Evolutionary conservation across 2,329 filamentous ascomycete species (phyloP).

Genomic region (Pseudogymnoascus sp.): DNA sequence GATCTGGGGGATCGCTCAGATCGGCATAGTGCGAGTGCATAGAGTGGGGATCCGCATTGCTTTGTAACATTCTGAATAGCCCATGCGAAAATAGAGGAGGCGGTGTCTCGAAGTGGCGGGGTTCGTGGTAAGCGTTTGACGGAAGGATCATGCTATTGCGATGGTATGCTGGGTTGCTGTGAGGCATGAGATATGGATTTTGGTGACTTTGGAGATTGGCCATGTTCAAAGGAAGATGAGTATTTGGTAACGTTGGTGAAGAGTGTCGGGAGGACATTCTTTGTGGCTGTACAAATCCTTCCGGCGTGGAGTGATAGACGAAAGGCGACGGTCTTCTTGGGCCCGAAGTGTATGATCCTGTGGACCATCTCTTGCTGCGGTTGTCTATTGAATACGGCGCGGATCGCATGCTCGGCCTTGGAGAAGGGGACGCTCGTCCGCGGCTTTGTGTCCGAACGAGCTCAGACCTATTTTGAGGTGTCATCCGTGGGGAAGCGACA

Average conservation of each 20-base stretch:
- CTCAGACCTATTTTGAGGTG: conserved; percentile 53
- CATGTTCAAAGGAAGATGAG: conserved; percentile 40
- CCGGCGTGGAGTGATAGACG: conserved; percentile 54
- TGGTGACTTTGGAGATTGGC: conserved; percentile 51
- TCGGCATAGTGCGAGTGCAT: conserved; percentile 66
- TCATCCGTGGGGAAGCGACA: conserved; percentile 62
- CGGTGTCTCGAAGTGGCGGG: conserved; percentile 50
- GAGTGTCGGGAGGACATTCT: conserved; percentile 49
- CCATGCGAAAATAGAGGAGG: conserved; percentile 61
- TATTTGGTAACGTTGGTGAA: conserved; percentile 36
- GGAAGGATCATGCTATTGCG: conserved; percentile 55
- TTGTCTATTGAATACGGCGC: conserved; percentile 65
- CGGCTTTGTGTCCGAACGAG: conserved; percentile 59
- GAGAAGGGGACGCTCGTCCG: conserved; percentile 64
- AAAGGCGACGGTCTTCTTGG: conserved; percentile 53
- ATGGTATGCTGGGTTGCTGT: conserved; percentile 42
- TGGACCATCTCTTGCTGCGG: conserved; percentile 70
- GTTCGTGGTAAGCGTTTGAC: conserved; percentile 41
- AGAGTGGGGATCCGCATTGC: conserved; percentile 62
- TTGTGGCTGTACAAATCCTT: conserved; percentile 48
- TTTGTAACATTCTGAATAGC: conserved; percentile 66
- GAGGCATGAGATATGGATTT: conserved; percentile 46
- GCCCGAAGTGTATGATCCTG: conserved; percentile 59
- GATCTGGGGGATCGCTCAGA: conserved; percentile 67
- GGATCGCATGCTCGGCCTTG: conserved; percentile 59